Evolutionary conservation across 148 eudicot genomes (phyloP), one percentile per base, ranked within the genome.

Genomic region (Suaeda aralocaspica): DNA sequence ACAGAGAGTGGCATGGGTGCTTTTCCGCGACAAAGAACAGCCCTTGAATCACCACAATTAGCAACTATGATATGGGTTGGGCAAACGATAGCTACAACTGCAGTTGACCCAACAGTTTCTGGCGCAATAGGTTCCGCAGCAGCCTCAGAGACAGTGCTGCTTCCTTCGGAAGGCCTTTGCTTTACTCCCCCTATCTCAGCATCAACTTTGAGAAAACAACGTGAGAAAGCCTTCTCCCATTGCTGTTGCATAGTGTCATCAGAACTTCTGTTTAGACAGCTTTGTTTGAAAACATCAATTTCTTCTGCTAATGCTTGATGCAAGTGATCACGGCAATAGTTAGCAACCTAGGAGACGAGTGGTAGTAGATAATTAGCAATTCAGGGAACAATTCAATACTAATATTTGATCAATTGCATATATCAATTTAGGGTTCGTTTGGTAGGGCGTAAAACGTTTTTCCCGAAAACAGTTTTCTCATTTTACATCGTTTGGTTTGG

Each of bases 11-110:
- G 85, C 72, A 86, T 33, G 5, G 87, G 76, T 45, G 61, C 75
- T 81, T 83, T 83, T 44, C 82, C 89, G 62, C 85, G 87, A 65
- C 79, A 83, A 28, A 86, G 79, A 66, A 86, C 89, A 42, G 89
- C 89, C 80, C 89, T 83, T 8, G 89, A 85, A 83, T 85, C 89
- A 64, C 89, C 89, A 9, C 81, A 80, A 56, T 85, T 85, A 45
- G 81, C 86, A 15, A 85, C 81, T 44, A 83, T 71, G 66, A 85
- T 79, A 34, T 78, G 82, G 57, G 85, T 80, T 41, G 82, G 72
- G 66, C 79, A 78, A 44, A 85, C 84, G 68, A 85, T 11, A 12
- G 84, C 86, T 22, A 85, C 89, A 56, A 85, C 84, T 42, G 89
- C 89, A 45, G 89, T 85, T 21, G 89, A 85, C 46, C 89, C 89